A percentile compares a stretch with the other conserved stretches of the same genome.
These are phyloP conservation scores for Kitagawia praeruptora DNA, from an alignment of 129 eudicot species.

Conservation along the genomic window DNA sequence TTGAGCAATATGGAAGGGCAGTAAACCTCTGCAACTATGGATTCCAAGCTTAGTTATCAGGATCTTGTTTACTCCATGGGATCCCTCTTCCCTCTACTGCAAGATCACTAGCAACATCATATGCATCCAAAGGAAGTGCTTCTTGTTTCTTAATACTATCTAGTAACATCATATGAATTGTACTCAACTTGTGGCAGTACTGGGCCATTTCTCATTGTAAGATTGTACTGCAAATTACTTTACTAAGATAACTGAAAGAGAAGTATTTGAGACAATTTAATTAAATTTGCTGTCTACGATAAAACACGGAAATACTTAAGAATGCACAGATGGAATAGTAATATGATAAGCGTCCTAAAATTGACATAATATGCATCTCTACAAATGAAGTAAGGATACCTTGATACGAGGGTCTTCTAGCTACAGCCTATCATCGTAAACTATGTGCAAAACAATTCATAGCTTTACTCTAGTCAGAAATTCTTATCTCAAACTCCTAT, in stretches of 20 bases:
- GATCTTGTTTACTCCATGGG: conserved; percentile 61
- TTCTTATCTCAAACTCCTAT: neutral
- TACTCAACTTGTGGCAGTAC: neutral
- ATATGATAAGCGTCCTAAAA: neutral
- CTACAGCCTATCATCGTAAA: conserved; percentile 9
- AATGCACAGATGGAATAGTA: neutral
- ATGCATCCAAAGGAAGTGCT: no score
- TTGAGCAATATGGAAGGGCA: neutral
- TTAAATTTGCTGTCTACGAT: neutral
- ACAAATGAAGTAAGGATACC: neutral
- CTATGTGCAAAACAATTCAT: conserved; percentile 11
- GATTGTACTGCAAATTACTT: neutral
- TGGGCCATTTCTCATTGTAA: neutral
- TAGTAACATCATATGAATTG: neutral
- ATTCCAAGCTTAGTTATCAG: conserved; percentile 71
- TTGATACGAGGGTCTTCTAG: neutral
- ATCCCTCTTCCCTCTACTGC: conserved; percentile 65
- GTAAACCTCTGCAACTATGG: conserved; percentile 57
- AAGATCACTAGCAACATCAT: neutral
- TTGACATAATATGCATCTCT: neutral
- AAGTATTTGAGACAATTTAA: neutral
- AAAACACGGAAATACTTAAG: neutral
- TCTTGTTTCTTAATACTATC: no score
- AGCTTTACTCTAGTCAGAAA: neutral
- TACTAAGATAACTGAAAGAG: neutral